A percentile compares a stretch with the other conserved stretches of the same genome.
Conservation (phyloP, 2,329 filamentous ascomycete genomes). For the Fusarium illudens region DNA sequence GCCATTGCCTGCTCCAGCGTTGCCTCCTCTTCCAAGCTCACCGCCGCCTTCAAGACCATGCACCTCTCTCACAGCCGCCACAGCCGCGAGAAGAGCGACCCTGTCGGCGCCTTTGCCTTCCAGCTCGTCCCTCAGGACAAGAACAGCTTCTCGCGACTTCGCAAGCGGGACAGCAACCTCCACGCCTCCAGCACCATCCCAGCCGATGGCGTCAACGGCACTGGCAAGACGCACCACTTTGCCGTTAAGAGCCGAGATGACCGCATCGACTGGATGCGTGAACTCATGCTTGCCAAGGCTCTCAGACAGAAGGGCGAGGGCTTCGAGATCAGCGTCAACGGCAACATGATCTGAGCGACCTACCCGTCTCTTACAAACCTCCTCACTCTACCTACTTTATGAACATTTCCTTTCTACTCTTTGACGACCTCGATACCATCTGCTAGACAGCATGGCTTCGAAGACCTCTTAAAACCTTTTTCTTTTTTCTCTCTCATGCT, state of each 20-base stretch:
- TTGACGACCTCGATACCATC: conserved; percentile 3
- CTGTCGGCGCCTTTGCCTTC: conserved; percentile 79
- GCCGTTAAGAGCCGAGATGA: conserved; percentile 88
- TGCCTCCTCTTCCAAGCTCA: conserved; percentile 80
- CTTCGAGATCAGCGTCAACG: conserved; percentile 83
- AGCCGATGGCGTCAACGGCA: conserved; percentile 63
- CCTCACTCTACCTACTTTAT: not conserved
- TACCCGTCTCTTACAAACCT: not conserved
- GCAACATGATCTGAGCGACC: conserved; percentile 70
- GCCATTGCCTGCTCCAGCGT: conserved; percentile 84
- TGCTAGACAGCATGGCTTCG: conserved; percentile 1
- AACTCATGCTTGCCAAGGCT: conserved; percentile 90
- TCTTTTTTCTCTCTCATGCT: conserved; percentile 9
- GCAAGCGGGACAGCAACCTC: conserved; percentile 62
- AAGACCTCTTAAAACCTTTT: conserved; percentile 1
- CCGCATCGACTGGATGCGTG: conserved; percentile 96
- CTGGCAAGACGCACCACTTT: conserved; percentile 91
- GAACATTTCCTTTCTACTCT: conserved; percentile 15
- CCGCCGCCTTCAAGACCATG: conserved; percentile 85
- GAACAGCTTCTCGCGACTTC: conserved; percentile 59
- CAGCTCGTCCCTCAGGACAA: conserved; percentile 79
- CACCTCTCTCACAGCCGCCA: conserved; percentile 64
- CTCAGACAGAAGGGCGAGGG: conserved; percentile 84
- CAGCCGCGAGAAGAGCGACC: conserved; percentile 61
- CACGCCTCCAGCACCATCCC: conserved; percentile 45